These are phyloP conservation scores for Deinandra increscens DNA, from an alignment of 129 eudicot species.

Conservation along the genomic window DNA sequence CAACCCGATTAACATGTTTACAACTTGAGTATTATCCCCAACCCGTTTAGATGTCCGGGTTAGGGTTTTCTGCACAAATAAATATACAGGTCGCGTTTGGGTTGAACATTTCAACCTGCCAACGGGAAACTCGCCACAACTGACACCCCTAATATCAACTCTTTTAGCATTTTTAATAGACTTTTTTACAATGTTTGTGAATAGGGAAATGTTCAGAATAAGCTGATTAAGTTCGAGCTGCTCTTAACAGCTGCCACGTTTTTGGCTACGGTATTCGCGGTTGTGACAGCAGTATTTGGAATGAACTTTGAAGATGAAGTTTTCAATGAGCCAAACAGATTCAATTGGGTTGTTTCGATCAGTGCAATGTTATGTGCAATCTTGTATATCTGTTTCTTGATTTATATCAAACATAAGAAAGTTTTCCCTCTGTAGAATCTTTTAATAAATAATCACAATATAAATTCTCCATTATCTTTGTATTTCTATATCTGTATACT, in stretches of 20 bases:
- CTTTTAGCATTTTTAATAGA: background rate
- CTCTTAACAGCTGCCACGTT: conserved; percentile 95
- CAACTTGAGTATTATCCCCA: too few relatives aligned
- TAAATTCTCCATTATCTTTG: conserved; percentile 1
- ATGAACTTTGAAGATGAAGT: conserved; percentile 81
- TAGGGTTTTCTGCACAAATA: too few relatives aligned
- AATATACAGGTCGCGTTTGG: too few relatives aligned
- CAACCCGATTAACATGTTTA: too few relatives aligned
- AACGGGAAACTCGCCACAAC: too few relatives aligned
- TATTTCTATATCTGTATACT: conserved; percentile 11
- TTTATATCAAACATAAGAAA: conserved; percentile 86
- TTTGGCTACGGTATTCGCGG: conserved; percentile 83
- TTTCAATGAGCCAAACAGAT: conserved; percentile 65
- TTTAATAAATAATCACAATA: conserved; percentile 1
- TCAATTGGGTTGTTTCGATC: conserved; percentile 69
- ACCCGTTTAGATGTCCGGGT: too few relatives aligned
- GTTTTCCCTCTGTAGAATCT: conserved; percentile 53
- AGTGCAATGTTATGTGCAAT: conserved; percentile 52
- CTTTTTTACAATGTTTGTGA: conserved; percentile 6
- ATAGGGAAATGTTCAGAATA: conserved; percentile 97
- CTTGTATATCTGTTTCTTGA: conserved; percentile 57
- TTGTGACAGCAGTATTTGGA: conserved; percentile 91
- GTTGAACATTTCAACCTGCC: too few relatives aligned
- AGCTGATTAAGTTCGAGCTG: conserved; percentile 89
- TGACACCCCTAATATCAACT: background rate